These are phyloP conservation scores for Medicago arabica DNA, from an alignment of 306 rosid genomes.

Conservation along the genomic window DNA sequence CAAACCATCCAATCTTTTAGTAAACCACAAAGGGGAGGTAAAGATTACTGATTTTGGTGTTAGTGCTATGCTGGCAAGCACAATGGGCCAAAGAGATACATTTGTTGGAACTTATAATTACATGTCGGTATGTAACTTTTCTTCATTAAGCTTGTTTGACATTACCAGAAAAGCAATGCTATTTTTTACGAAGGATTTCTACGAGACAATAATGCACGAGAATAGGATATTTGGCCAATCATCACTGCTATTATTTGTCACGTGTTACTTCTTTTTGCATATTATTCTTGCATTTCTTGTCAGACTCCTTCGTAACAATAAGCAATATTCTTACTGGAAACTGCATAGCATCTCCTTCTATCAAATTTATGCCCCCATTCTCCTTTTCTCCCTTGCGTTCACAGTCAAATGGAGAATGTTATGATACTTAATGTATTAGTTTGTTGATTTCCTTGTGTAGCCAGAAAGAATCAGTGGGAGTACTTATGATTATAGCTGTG, in stretches of 20 bases:
- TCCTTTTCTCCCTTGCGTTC: neutral
- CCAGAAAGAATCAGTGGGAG: slow-evolving; percentile 96
- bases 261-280: too few relatives aligned
- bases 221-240: neutral
- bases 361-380: neutral
- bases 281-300: neutral
- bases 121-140: slow-evolving; percentile 90
- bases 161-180: neutral
- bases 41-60: slow-evolving; percentile 99
- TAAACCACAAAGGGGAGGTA: slow-evolving; percentile 96
- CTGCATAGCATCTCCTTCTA: slow-evolving; percentile 11
- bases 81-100: slow-evolving; percentile 98
- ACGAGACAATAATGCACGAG: neutral
- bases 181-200: neutral
- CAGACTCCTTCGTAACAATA: too few relatives aligned
- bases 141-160: slow-evolving; percentile 13
- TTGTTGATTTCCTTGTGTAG: slow-evolving; percentile 55
- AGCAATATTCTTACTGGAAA: slow-evolving; percentile 7
- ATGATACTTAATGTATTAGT: slow-evolving; percentile 17
- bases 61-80: slow-evolving; percentile 93
- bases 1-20: slow-evolving; percentile 93
- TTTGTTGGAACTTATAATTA: slow-evolving; percentile 97
- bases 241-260: too few relatives aligned
- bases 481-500: slow-evolving; percentile 93
- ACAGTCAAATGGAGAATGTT: neutral